These are phyloP conservation scores for Leptographium procerum DNA, from an alignment of 2,329 filamentous ascomycete species.

Conservation along the genomic window DNA sequence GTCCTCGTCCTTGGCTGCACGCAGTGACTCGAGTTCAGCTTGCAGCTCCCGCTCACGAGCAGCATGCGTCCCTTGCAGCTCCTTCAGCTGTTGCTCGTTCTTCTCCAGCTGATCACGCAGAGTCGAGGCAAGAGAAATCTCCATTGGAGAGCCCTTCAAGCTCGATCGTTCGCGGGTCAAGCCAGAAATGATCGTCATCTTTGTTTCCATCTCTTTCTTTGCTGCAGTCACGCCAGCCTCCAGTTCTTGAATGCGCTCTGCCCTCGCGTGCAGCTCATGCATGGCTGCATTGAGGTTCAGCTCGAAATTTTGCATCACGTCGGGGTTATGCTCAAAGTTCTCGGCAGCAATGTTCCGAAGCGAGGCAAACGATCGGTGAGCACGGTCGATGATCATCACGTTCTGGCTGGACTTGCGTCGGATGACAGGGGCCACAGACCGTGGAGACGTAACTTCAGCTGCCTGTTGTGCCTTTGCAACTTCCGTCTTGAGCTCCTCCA, in stretches of 20 bases:
- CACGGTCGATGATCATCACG: slow-evolving; percentile 75
- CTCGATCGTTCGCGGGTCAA: slow-evolving; percentile 87
- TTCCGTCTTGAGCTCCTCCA: slow-evolving; percentile 85
- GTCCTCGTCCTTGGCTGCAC: slow-evolving; percentile 34
- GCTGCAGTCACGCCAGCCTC: slow-evolving; percentile 73
- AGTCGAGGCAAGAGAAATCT: slow-evolving; percentile 80
- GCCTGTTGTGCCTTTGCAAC: slow-evolving; percentile 62
- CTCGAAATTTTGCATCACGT: slow-evolving; percentile 86
- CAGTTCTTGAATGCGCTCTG: slow-evolving; percentile 80
- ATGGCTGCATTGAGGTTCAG: slow-evolving; percentile 83
- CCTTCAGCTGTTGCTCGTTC: slow-evolving; percentile 68
- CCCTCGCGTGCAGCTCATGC: slow-evolving; percentile 78
- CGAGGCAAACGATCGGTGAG: slow-evolving; percentile 81
- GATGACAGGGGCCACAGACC: slow-evolving; percentile 63
- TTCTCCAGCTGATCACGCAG: slow-evolving; percentile 81
- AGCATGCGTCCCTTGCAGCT: slow-evolving; percentile 62
- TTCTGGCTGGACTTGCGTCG: slow-evolving; percentile 89
- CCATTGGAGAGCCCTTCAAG: slow-evolving; percentile 71
- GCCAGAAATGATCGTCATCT: slow-evolving; percentile 91
- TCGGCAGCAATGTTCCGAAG: slow-evolving; percentile 81
- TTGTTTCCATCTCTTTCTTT: slow-evolving; percentile 93
- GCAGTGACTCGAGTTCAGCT: slow-evolving; percentile 59
- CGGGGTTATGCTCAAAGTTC: slow-evolving; percentile 70
- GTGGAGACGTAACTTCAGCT: slow-evolving; percentile 47
- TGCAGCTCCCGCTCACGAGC: slow-evolving; percentile 64